Percentiles rank a stretch among this genome's conserved stretches.
These are phyloP conservation scores for Paragyromitra xinjiangensis DNA, from an alignment of 495 filamentous ascomycete species.

Conservation along the genomic window DNA sequence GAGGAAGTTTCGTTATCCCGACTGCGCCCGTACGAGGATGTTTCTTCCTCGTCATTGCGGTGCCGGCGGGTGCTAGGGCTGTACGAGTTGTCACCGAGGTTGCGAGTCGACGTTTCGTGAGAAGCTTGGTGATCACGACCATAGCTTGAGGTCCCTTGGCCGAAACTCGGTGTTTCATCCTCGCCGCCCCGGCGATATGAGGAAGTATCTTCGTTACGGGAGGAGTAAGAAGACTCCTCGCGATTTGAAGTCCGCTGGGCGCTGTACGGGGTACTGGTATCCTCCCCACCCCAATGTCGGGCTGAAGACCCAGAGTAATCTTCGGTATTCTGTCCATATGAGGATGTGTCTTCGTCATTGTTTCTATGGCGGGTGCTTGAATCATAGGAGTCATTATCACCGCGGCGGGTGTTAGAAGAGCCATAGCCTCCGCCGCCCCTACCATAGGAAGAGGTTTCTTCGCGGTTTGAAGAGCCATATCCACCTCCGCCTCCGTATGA, in stretches of 20 bases:
- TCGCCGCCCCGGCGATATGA: conserved; percentile 9
- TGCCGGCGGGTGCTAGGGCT: not conserved
- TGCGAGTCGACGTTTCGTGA: conserved; percentile 3
- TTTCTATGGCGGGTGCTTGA: not conserved
- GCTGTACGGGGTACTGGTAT: conserved; percentile 31
- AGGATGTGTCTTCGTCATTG: conserved; percentile 1
- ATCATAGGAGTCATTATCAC: conserved; percentile 9
- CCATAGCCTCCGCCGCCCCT: conserved; percentile 4
- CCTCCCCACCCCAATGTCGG: conserved; percentile 27
- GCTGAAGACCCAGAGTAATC: conserved; percentile 36
- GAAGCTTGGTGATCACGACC: conserved; percentile 32
- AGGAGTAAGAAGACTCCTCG: conserved; percentile 23
- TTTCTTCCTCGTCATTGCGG: not conserved
- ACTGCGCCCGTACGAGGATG: not conserved
- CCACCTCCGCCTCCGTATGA: conserved; percentile 3
- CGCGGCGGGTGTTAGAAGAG: not conserved
- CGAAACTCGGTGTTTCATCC: not conserved
- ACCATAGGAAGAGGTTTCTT: conserved; percentile 19
- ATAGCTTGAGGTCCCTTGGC: conserved; percentile 21
- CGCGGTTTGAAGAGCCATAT: conserved; percentile 9
- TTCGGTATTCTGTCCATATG: conserved; percentile 19
- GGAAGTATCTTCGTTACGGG: conserved; percentile 9
- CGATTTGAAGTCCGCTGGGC: conserved; percentile 1
- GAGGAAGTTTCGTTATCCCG: not conserved
- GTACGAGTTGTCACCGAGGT: not conserved